phyloP scores from a whole-genome alignment of 2,329 filamentous ascomycete genomes.

The Chalara sp. region DNA sequence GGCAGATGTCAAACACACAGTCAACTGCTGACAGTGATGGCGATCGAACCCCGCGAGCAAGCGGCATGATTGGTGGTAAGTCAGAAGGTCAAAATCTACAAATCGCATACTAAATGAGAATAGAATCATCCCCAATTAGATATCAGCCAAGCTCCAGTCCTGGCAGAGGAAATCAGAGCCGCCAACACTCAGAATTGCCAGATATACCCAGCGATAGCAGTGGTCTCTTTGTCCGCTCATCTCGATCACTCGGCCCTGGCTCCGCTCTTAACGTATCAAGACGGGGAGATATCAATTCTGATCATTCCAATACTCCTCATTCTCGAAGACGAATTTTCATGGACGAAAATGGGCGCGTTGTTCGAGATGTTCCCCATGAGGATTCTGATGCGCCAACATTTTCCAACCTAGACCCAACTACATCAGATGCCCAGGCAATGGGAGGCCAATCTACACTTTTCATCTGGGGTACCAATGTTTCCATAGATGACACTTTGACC shows the following conservation, averaged over 20 bases:
- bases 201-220: conserved; percentile 79
- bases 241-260: conserved; percentile 43
- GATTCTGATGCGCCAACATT: conserved; percentile 56
- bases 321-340: conserved; percentile 47
- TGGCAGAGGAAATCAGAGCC: conserved; percentile 41
- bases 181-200: conserved; percentile 48
- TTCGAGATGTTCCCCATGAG: conserved; percentile 43
- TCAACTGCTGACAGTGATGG: conserved; percentile 40
- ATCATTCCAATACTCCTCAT: conserved; percentile 52
- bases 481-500: conserved; percentile 80
- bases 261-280: conserved; percentile 50
- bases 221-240: conserved; percentile 72
- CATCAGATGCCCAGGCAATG: conserved; percentile 83
- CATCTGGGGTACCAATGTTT: conserved; percentile 97
- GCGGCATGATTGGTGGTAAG: conserved; percentile 54
- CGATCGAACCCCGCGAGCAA: conserved; percentile 66
- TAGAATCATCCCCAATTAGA: conserved; percentile 87
- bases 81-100: neutral
- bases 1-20: conserved; percentile 52
- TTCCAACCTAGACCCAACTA: conserved; percentile 65
- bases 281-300: conserved; percentile 82
- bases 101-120: neutral
- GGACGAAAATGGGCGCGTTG: conserved; percentile 49
- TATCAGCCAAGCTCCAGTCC: conserved; percentile 90
- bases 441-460: conserved; percentile 76